Evolutionary conservation across 1,284 basidiomycete species (phyloP), one percentile per base, ranked within the genome.

Genomic region (Marasmius sp.): DNA sequence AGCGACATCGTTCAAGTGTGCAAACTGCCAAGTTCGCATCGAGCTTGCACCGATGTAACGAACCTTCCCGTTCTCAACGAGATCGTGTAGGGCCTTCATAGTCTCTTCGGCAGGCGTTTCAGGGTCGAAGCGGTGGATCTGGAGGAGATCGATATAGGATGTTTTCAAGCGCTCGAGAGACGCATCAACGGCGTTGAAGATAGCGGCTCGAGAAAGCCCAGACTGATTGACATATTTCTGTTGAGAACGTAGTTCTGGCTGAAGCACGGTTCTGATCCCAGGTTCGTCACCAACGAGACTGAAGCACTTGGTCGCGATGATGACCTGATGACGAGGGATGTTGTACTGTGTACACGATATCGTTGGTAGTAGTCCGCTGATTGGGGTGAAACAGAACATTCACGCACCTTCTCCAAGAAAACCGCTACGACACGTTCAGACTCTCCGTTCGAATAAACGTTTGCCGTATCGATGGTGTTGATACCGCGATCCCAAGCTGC

Each of bases 271-370:
- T 41, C 16, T 43, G 60, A 11, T 48, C 48, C 27, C 27, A 27
- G 27, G 27, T 27, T 27, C 27, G 3, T 54, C 39, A 37, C 61
- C 56, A 1, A 75, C 71, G 37, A 67, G 22, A 3, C 66, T 63
- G 6, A 58, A 59, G 20, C 72, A 74, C 64, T 84, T 85, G 10
- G 80, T 78, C 4, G 79, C 70, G 61, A 85, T 77, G 49, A 83
- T 65, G 16, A 85, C 64, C 18, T 82, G 77, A 34, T 83, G 75
- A 50, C 88, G 79, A 11, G 85, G 84, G 55, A 89, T 84, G 18
- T 83, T 70, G 70, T 78, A 77, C 81, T 84, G 20, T 7, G 16
- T 6, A 37, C 34, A 58, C 27, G 16, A 10, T 27, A 27, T 27
- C 27, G 27, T 27, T 27, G 50, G 20, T 8, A 48, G 18, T 18